Evolutionary conservation across 108 stramenopile species (phyloP), one percentile per base, ranked within the genome.

Genomic region (Skeletonema tropicum): DNA sequence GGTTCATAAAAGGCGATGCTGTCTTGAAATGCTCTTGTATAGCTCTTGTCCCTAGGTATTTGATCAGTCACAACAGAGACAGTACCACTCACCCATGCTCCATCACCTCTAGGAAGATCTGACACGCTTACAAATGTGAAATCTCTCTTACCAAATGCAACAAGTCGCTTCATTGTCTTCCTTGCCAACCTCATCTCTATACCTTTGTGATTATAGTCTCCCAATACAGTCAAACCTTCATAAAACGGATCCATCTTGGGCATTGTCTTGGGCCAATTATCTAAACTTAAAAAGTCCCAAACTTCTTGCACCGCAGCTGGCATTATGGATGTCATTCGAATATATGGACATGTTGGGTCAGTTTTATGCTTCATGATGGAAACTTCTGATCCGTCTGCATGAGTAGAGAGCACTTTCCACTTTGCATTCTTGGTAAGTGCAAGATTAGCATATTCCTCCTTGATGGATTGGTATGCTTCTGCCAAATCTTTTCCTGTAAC

Each of bases 201-300:
- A 23, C 76, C 69, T n/a, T 70, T 66, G 30, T 83, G 78, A 6
- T 31, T 21, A 41, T 66, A 83, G 2, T 77, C 74, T 15, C 80
- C 81, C 41, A 82, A 68, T 2, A 88, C 57, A 15, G 55, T 60
- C 9, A 88, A 64, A 14, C 86, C 86, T 29, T 88, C 86, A 59
- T 90, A 90, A 52, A 90, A 90, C 4, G 89, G 89, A 64, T 90
- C 89, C 89, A 90, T 90, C 48, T 76, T 86, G 14, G 87, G 87
- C 89, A 90, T 90, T 32, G 77, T 85, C 30, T 71, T 60, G 10
- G 63, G 75, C 89, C 89, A 90, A 31, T 83, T 78, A 13, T 60
- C 49, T 19, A 88, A 42, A 14, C 49, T 62, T 19, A 90, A 63
- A 76, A 88, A 90, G 21, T 85, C 68, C 89, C 89, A 90, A 36